phyloP scores from a whole-genome alignment of 306 rosid species.

The Quercus agrifolia region DNA sequence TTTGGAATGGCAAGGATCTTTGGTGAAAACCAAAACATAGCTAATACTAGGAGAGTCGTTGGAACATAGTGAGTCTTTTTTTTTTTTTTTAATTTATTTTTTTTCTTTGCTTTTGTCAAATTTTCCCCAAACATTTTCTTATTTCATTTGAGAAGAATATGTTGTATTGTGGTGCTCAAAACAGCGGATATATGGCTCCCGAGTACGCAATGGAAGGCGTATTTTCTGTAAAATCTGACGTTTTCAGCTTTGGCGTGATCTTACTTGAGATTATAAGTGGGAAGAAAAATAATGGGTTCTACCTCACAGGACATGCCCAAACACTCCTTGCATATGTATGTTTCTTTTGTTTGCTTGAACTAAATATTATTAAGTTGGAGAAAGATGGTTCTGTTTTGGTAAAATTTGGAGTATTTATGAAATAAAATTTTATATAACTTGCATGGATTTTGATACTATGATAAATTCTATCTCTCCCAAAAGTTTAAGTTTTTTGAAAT shows the following conservation, averaged over 20 bases:
- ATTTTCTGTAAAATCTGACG: conserved; percentile 24
- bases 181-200: conserved; percentile 27
- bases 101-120: neutral
- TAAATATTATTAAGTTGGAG: no score
- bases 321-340: conserved; percentile 28
- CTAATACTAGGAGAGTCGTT: conserved; percentile 28
- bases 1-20: conserved; percentile 35
- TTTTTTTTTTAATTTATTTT: neutral
- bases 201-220: conserved; percentile 29
- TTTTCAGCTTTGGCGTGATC: conserved; percentile 25
- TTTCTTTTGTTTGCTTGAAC: neutral
- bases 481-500: no score
- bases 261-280: conserved; percentile 28
- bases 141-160: neutral
- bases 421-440: no score
- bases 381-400: no score
- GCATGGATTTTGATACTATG: no score
- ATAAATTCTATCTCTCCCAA: no score
- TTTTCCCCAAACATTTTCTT: neutral
- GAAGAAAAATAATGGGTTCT: conserved; percentile 7
- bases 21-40: conserved; percentile 14
- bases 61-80: conserved; percentile 25
- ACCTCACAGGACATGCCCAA: conserved; percentile 12
- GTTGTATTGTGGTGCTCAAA: no score
- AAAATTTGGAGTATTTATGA: no score